Evolutionary conservation across 441 rosid genomes (phyloP), one percentile per base, ranked within the genome.

Genomic region (Croton laevigatus): DNA sequence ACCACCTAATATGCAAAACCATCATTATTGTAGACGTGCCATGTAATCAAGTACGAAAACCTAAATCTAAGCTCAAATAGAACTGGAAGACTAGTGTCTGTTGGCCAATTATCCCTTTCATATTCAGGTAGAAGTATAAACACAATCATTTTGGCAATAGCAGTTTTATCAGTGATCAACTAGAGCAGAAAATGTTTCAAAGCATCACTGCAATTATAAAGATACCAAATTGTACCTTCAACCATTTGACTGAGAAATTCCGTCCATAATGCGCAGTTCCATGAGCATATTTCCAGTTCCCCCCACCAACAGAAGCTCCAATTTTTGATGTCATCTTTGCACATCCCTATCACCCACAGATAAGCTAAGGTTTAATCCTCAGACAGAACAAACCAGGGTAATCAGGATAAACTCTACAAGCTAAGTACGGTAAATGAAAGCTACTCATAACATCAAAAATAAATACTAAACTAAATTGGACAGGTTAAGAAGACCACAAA

Each of bases 231-330:
- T 45, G 63, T 78, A 90, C 99, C 97, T 95, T 95, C 79, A 95
- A 86, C 99, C 99, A 95, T 82, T 95, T 93, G 75, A 95, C 95
- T 36, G 99, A 89, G 84, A 95, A 95, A 80, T 95, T 95, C 62
- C 98, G 85, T 71, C 98, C 99, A 78, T 89, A 95, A 77, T 89
- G 97, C 62, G 97, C 97, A 76, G 98, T 91, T 83, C 99, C 99
- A 81, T 95, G 99, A 46, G 91, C 97, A 83, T 93, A 91, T 83
- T 95, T 91, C 99, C 98, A 93, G 75, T 93, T 95, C 40, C 99
- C 99, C 53, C 97, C 97, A 79, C 86, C 88, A 76, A 84, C 84
- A 78, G 89, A 76, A 73, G 94, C 98, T 80, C 99, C 97, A 72
- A 93, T 95, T 80, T 89, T 91, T 37, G 98, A 89, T 69, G 90